These are phyloP conservation scores for Mesotaenium endlicherianum DNA, from an alignment of 139 green algal genomes.

Conservation along the genomic window DNA sequence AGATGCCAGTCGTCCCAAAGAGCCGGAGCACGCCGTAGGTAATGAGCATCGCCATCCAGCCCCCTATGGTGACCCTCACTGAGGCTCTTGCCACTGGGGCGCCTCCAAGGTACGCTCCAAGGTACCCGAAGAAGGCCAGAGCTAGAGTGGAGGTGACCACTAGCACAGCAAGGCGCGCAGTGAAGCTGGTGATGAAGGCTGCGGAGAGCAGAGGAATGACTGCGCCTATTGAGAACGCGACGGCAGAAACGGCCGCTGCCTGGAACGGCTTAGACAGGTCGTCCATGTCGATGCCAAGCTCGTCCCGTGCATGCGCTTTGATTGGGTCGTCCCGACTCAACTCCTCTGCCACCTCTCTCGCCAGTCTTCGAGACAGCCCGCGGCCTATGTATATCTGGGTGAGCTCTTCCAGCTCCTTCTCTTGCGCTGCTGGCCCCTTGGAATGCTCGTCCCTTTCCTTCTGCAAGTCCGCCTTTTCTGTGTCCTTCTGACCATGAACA, in stretches of 20 bases:
- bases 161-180: slow-evolving; percentile 57
- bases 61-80: slow-evolving; percentile 73
- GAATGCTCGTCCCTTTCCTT: slow-evolving; percentile 44
- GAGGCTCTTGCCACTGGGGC: slow-evolving; percentile 57
- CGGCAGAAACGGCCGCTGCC: slow-evolving; percentile 61
- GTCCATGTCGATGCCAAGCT: slow-evolving; percentile 89
- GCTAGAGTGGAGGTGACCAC: slow-evolving; percentile 49
- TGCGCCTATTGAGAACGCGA: slow-evolving; percentile 67
- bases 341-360: slow-evolving; percentile 61
- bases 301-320: slow-evolving; percentile 78
- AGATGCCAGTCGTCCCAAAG: too few relatives aligned
- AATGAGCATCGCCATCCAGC: slow-evolving; percentile 75
- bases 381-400: slow-evolving; percentile 49
- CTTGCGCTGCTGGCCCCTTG: slow-evolving; percentile 19
- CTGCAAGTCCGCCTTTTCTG: slow-evolving; percentile 37
- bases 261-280: slow-evolving; percentile 75
- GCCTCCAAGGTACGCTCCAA: slow-evolving; percentile 71
- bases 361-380: slow-evolving; percentile 66
- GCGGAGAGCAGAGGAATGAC: slow-evolving; percentile 66
- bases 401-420: slow-evolving; percentile 38
- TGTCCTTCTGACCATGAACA: slow-evolving; percentile 40
- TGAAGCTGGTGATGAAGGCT: slow-evolving; percentile 62
- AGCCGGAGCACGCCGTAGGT: slow-evolving; percentile 70
- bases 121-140: slow-evolving; percentile 66
- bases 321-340: slow-evolving; percentile 65